Base-by-base conservation (phyloP, 1,139 yeast genomes). In the Candida sojae region DNA sequence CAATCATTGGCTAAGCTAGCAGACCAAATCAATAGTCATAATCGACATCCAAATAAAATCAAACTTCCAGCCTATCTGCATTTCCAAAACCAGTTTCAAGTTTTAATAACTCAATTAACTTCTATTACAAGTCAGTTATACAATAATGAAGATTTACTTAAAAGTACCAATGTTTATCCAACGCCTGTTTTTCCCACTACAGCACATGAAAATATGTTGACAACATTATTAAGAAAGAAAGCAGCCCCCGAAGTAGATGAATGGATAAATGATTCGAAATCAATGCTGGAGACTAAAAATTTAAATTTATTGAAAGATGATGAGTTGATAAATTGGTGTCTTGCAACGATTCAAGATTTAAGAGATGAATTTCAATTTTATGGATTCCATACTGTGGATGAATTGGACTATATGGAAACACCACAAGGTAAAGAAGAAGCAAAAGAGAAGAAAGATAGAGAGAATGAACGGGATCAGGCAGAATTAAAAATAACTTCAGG, bases 201-300 rank as follows among this genome's bases (percentile, higher is more conserved):
- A 1, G 87, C 88, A 39, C 93, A 89, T 53, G 92, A 88, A 60
- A 89, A 89, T 1, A 72, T 92, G 43, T 71, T 92, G 48, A 87
- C 96, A 0, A 90, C 97, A 0, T 71, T 93, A 53, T 68, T 93
- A 52, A 77, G 98, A 49, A 93, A 91, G 64, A 92, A 92, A 63
- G 85, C 88, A 44, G 71, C 88, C 11, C 98, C 98, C 0, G 97
- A 91, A 57, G 96, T 92, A 1, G 90, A 85, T 48, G 88, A 83
- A 42, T 91, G 97, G 98, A 80, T 90, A 12, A 76, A 77, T 13
- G 73, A 74, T 17, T 91, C 93, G 60, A 59, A 42, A 53, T 62
- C 13, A 59, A 60, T 30, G n/a, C 44, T 9, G 34, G 44, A 34
- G 48, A 59, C 23, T 63, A 68, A 23, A 45, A 50, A 54, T 41